Conservation (phyloP, 2,329 filamentous ascomycete genomes). For the Colletotrichum falcatum region DNA sequence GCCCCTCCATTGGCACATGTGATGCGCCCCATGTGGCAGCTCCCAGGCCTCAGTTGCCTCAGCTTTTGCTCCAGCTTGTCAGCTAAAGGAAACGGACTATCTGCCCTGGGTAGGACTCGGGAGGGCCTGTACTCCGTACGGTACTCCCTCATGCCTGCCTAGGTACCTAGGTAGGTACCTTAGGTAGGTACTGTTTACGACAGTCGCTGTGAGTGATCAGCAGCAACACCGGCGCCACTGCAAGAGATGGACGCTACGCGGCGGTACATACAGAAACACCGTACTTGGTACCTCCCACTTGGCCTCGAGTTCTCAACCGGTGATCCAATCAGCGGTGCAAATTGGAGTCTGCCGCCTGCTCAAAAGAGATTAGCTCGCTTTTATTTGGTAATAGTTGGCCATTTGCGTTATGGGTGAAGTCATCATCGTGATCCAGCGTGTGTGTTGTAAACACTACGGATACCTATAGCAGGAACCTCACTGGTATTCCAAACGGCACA, state of each 20-base stretch:
- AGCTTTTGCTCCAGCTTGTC: slow-evolving; percentile 10
- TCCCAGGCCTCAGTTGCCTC: slow-evolving; percentile 40
- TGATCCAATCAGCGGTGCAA: slow-evolving; percentile 29
- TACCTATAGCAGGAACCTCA: slow-evolving; percentile 8
- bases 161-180: background rate
- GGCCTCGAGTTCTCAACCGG: background rate
- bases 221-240: background rate
- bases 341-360: slow-evolving; percentile 12
- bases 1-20: slow-evolving; percentile 41
- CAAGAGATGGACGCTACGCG: background rate
- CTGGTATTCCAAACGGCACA: background rate
- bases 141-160: no score
- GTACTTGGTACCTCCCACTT: background rate
- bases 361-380: slow-evolving; percentile 31
- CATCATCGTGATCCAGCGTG: slow-evolving; percentile 41
- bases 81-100: slow-evolving; percentile 1
- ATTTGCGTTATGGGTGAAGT: slow-evolving; percentile 40
- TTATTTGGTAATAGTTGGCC: slow-evolving; percentile 40
- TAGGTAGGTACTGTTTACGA: background rate
- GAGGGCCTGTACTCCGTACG: no score
- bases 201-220: background rate
- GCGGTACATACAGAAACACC: background rate
- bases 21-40: slow-evolving; percentile 41
- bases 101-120: slow-evolving; percentile 6
- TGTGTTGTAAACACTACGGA: background rate